phyloP scores from a whole-genome alignment of 2,329 filamentous ascomycete genomes.

The Mariannaea elegans region DNA sequence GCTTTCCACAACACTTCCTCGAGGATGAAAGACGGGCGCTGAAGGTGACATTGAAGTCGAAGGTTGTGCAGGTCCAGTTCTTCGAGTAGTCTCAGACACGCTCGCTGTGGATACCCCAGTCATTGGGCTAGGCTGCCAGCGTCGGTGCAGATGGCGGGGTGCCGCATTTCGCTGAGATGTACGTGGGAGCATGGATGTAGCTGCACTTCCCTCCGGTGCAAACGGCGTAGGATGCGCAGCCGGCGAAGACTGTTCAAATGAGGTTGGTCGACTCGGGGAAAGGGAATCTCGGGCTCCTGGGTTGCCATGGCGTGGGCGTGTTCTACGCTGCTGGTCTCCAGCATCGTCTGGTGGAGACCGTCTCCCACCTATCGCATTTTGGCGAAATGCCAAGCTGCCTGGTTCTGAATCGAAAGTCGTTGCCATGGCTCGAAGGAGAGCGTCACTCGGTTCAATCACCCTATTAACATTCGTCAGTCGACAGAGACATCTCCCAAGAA shows the following conservation, averaged over 20 bases:
- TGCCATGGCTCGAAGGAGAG: conserved; percentile 22
- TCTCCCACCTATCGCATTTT: conserved; percentile 29
- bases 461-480: conserved; percentile 26
- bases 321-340: conserved; percentile 41
- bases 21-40: conserved; percentile 24
- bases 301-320: conserved; percentile 38
- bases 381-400: conserved; percentile 24
- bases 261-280: not conserved
- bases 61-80: conserved; percentile 3
- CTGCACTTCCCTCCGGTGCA: not conserved
- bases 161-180: not conserved
- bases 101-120: not conserved
- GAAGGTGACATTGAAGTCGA: conserved; percentile 24
- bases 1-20: not conserved
- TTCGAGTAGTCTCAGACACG: conserved; percentile 8
- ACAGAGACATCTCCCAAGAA: not conserved
- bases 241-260: not conserved
- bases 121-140: not conserved
- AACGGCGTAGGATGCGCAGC: not conserved
- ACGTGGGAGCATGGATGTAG: not conserved
- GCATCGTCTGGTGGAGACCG: conserved; percentile 42
- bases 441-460: conserved; percentile 29
- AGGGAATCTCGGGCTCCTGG: conserved; percentile 15
- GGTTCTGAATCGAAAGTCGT: conserved; percentile 25
- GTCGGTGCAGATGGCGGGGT: not conserved